phyloP scores from a whole-genome alignment of 2,329 filamentous ascomycete genomes.

The Macrophomina pseudophaseolina region DNA sequence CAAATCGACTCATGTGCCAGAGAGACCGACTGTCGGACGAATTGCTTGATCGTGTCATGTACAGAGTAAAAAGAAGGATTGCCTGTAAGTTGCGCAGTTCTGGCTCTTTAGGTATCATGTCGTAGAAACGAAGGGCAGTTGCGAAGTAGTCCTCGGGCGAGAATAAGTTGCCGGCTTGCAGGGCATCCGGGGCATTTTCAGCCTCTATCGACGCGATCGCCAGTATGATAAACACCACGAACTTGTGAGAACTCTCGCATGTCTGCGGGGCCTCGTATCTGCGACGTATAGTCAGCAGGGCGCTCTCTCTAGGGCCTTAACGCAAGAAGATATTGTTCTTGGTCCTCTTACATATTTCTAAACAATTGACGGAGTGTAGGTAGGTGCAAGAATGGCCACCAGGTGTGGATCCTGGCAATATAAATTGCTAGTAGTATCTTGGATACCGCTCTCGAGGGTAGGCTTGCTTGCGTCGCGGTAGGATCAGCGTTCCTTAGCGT shows the following conservation, averaged over 20 bases:
- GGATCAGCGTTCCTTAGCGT: not conserved
- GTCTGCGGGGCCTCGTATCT: not conserved
- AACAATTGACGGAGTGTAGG: not conserved
- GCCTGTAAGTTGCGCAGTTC: not conserved
- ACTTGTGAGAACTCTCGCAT: not conserved
- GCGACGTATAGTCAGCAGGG: no score
- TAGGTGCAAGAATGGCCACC: conserved; percentile 2
- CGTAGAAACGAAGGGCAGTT: conserved; percentile 5
- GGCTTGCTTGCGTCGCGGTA: not conserved
- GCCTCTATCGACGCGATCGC: conserved; percentile 8
- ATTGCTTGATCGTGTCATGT: conserved; percentile 5
- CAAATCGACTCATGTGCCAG: not conserved
- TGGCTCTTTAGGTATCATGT: conserved; percentile 1
- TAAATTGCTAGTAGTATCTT: conserved; percentile 1
- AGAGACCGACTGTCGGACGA: not conserved
- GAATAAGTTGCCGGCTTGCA: not conserved
- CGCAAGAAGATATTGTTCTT: no score
- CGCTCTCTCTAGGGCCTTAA: no score
- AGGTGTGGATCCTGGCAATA: not conserved
- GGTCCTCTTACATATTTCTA: not conserved
- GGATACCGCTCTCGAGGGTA: not conserved
- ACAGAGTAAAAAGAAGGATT: not conserved
- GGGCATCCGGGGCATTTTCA: not conserved
- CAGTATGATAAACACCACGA: not conserved
- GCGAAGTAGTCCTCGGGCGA: not conserved